Conservation (phyloP, 1,284 basidiomycete species). For the Trichosporon ovoides region DNA sequence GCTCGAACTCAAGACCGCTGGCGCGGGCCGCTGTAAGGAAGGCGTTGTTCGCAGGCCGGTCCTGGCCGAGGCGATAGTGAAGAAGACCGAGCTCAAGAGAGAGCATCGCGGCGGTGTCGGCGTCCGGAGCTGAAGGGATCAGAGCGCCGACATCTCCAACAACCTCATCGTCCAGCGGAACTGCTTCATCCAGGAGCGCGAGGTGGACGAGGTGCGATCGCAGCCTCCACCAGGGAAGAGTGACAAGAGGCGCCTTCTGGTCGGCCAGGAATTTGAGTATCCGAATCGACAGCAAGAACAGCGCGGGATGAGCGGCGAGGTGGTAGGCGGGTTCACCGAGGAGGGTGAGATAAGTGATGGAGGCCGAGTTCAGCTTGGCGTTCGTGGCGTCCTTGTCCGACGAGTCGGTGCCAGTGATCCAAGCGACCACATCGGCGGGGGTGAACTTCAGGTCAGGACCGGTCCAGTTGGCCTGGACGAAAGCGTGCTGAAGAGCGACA, state of each 20-base stretch:
- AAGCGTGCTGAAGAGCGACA: conserved; percentile 77
- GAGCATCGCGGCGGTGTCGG: conserved; percentile 64
- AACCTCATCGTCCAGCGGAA: conserved; percentile 56
- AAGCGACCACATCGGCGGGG: conserved; percentile 51
- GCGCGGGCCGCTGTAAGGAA: conserved; percentile 75
- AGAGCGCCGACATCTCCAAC: conserved; percentile 56
- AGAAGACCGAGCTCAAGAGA: conserved; percentile 76
- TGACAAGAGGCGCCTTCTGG: conserved; percentile 52
- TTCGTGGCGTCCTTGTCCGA: conserved; percentile 39
- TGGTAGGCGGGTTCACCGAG: conserved; percentile 96
- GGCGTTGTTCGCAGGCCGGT: conserved; percentile 69
- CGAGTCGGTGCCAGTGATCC: conserved; percentile 47
- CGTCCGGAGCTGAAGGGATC: conserved; percentile 33
- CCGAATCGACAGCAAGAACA: conserved; percentile 71
- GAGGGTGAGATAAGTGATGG: conserved; percentile 71
- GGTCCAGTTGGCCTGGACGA: conserved; percentile 94
- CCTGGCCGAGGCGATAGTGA: conserved; percentile 63
- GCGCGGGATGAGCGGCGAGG: conserved; percentile 63
- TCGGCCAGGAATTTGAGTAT: conserved; percentile 55
- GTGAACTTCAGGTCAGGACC: conserved; percentile 74
- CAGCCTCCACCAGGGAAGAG: conserved; percentile 72
- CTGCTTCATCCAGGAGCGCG: conserved; percentile 79
- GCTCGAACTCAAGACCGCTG: conserved; percentile 78
- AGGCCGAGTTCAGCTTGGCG: conserved; percentile 55
- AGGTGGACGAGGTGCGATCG: conserved; percentile 71